Evolutionary conservation across 371 early-diverging fungal species (phyloP), one percentile per base, ranked within the genome.

Genomic region (Rhizopus stolonifer): DNA sequence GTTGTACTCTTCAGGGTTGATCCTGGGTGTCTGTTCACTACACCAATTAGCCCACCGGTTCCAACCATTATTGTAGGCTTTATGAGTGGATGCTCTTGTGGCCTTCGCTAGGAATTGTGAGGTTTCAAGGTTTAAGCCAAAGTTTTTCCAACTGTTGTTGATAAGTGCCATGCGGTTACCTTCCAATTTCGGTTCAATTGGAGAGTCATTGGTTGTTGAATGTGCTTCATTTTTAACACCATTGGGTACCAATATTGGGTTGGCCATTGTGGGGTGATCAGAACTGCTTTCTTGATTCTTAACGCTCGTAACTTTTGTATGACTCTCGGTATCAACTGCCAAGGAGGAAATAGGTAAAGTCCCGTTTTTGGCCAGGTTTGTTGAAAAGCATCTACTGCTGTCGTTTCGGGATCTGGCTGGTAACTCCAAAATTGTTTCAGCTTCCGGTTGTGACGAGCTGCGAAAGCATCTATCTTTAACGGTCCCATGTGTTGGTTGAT

Each of bases 401-500:
- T 21, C 3, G 69, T 67, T 15, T 32, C 19, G 9, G 60, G 66
- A 44, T 74, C 68, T 11, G 47, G 52, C 8, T 38, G 39, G 15
- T 42, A 42, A 40, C 31, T 58, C 67, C 65, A 66, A 32, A 25
- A 71, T 14, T 10, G 2, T 21, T 14, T 21, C 3, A 60, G 50
- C 29, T 58, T 40, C 19, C 58, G 17, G 38, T 52, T 68, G 46
- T 51, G 46, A 17, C 52, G 17, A 1, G 62, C 26, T 3, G 68
- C 72, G 42, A 75, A 75, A 17, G 58, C 59, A 39, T 75, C 72
- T 10, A 75, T 44, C 29, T 3, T 54, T 23, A 53, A 4, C 18
- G n/a, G 44, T 34, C 47, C 54, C 57, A 32, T 45, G 39, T 18
- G 25, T 38, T 11, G 32, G 19, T 24, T 26, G n/a, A 59, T 54